Conservation (phyloP, 2,329 filamentous ascomycete genomes). For the Cephalotrichum gorgonifer region DNA sequence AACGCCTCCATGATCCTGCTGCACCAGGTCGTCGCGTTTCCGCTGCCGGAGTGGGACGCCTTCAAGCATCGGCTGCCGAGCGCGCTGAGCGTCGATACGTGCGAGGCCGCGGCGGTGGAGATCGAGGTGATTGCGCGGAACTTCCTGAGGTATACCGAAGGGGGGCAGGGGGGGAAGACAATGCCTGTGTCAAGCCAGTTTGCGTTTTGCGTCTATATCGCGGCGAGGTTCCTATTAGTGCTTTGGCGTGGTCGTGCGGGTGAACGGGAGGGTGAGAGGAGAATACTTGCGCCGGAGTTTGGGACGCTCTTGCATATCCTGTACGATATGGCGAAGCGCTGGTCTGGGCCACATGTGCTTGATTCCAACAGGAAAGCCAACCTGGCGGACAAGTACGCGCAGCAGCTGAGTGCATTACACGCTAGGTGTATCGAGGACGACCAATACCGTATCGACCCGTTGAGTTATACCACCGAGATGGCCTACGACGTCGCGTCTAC, state of each 20-base stretch:
- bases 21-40: slow-evolving; percentile 34
- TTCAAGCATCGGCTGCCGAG: slow-evolving; percentile 25
- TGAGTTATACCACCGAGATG: slow-evolving; percentile 7
- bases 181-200: slow-evolving; percentile 24
- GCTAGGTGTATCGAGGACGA: slow-evolving; percentile 6
- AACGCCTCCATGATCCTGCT: slow-evolving; percentile 35
- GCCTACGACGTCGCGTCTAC: not conserved
- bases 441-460: slow-evolving; percentile 7
- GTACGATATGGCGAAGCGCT: slow-evolving; percentile 13
- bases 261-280: slow-evolving; percentile 6
- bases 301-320: slow-evolving; percentile 13
- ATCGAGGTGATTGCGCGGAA: slow-evolving; percentile 29
- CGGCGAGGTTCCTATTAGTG: slow-evolving; percentile 25
- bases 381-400: slow-evolving; percentile 10
- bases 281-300: slow-evolving; percentile 12
- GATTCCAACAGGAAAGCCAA: not conserved
- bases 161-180: not conserved
- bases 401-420: slow-evolving; percentile 10
- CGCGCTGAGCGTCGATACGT: slow-evolving; percentile 30
- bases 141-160: slow-evolving; percentile 24
- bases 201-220: slow-evolving; percentile 30
- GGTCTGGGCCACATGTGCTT: slow-evolving; percentile 8
- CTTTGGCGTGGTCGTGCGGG: slow-evolving; percentile 14
- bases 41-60: slow-evolving; percentile 19
- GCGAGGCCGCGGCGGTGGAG: slow-evolving; percentile 28